Base-by-base conservation (phyloP, 768 basidiomycete genomes). In the Pleurotus eryngii region DNA sequence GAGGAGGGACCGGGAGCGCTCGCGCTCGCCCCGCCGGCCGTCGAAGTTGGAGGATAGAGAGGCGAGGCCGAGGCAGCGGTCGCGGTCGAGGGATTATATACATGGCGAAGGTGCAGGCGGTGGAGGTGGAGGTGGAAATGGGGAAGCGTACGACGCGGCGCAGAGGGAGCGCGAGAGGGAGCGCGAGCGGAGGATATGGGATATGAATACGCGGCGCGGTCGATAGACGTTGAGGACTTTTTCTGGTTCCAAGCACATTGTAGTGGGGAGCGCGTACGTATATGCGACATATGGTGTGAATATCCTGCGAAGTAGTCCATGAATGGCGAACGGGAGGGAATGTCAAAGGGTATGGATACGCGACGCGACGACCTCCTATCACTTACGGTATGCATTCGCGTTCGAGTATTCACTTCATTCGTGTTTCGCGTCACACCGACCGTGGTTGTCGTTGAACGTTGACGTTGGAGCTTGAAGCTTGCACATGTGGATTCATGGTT, bases 121-220 rank as follows among this genome's bases (percentile, higher is more conserved):
- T 35, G 30, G 2, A 35, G 54, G 43, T 67, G 30, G 30, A 35
- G 30, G 30, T 0, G 30, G 30, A 9, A 46, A 37, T 26, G 40
- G 55, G 11, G 49, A 24, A 6, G 67, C 58, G 2, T 78, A 79
- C 58, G 71, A 68, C 55, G 65, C 66, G 5, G 60, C 51, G 7
- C 70, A 72, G 56, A 65, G 71, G 48, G 70, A 72, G 58, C 64
- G 67, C 37, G 73, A 76, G 54, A 62, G 81, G 45, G 76, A 73
- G 58, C 67, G 75, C 42, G 79, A 82, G 59, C 72, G 85, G 20
- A 74, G 75, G 61, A 67, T 80, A 45, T 85, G 85, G 85, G 79
- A 82, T 55, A 63, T 67, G 49, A 80, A 78, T 61, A 59, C 72
- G 9, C 65, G 72, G 49, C 75, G 82, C 59, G 72, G 80, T 30